Evolutionary conservation across 2,329 filamentous ascomycete genomes (phyloP), one percentile per base, ranked within the genome.

Genomic region (Colletotrichum tropicale): DNA sequence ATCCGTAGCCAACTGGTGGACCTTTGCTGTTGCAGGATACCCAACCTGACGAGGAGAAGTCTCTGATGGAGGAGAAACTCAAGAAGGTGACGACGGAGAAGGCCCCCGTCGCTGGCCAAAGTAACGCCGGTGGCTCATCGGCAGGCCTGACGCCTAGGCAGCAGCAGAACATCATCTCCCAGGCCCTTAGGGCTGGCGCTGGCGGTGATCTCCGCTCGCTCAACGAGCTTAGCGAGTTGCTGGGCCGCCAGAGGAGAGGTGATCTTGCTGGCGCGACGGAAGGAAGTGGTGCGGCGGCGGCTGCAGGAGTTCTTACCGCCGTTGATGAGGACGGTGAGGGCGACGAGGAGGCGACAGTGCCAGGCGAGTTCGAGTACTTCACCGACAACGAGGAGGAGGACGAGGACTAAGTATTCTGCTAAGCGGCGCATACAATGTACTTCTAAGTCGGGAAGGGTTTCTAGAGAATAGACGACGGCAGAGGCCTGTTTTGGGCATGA

Each of bases 21-120:
- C 95, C 98, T 48, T 93, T 98, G 38, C 90, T 99, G n/a, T 92
- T 99, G 26, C 90, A 95, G 71, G 97, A 99, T 83, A 96, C 93
- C 16, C 91, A 93, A 78, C 94, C 96, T 1, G 91, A 92, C 2
- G 94, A 98, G 83, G 86, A 93, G 64, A 98, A 98, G 84, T 88
- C 92, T 21, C 90, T 97, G 9, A 91, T 99, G 64, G 97, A 98
- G 84, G 92, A 98, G 85, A 98, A 98, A 88, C 91, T 98, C 56
- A 97, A 96, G 90, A 98, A 98, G 84, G 89, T 90, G 6, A 89
- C 90, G 2, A 91, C 88, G 0, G 92, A 93, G 80, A 91, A 89
- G 71, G 91, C 92, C 0, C 90, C 91, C 3, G 88, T 92, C 4
- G 89, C 88, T 1, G 81, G 85, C n/a, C 85, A 85, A 70, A 78